These are phyloP conservation scores for Cyclanthera cordifolia DNA, from an alignment of 306 rosid genomes.

Conservation along the genomic window DNA sequence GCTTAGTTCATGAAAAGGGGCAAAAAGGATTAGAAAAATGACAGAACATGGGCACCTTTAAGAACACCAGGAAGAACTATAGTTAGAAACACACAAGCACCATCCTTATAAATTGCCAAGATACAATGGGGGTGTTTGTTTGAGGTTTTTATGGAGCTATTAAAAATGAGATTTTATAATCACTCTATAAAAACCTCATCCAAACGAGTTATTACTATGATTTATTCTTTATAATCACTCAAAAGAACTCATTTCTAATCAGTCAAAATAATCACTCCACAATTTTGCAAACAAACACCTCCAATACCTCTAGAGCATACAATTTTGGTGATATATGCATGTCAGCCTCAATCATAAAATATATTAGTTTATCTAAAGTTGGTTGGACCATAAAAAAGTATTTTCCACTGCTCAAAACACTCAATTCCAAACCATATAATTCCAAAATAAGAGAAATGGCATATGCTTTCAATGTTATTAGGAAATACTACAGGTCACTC, in stretches of 20 bases:
- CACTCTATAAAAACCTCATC: too few relatives aligned
- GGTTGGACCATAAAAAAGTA: constrained; percentile 12
- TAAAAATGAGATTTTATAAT: too few relatives aligned
- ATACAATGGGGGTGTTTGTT: too few relatives aligned
- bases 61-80: background rate
- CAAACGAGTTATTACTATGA: too few relatives aligned
- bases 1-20: background rate
- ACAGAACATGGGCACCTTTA: constrained; percentile 2
- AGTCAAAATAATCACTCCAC: too few relatives aligned
- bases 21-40: background rate
- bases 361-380: constrained; percentile 3
- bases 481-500: background rate
- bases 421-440: background rate
- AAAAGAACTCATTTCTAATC: too few relatives aligned
- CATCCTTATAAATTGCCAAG: constrained; percentile 6
- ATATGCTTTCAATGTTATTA: background rate
- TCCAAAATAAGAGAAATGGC: constrained; percentile 11
- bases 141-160: too few relatives aligned
- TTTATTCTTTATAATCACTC: too few relatives aligned
- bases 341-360: background rate
- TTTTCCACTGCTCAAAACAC: background rate
- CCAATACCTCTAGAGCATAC: background rate
- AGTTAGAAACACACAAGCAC: constrained; percentile 3
- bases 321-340: background rate
- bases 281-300: too few relatives aligned